These are phyloP conservation scores for Clarireedia sp. DNA, from an alignment of 2,329 filamentous ascomycete species.

Conservation along the genomic window DNA sequence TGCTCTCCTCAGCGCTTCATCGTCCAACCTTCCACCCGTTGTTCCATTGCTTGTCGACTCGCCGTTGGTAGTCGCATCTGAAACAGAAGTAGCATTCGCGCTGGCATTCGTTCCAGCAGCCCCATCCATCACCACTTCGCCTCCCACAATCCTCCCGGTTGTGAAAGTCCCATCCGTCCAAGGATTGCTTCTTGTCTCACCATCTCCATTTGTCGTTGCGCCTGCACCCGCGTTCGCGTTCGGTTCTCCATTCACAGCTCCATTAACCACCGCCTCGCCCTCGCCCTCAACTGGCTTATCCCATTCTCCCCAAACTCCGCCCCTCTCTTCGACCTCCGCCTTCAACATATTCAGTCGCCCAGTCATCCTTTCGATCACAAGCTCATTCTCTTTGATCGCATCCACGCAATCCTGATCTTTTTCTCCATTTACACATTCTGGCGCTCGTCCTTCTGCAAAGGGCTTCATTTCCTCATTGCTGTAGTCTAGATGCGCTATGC, in stretches of 20 bases:
- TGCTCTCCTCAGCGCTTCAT: conserved; percentile 50
- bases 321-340: conserved; percentile 54
- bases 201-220: background rate
- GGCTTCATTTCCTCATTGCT: conserved; percentile 67
- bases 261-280: conserved; percentile 17
- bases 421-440: conserved; percentile 23
- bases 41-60: conserved; percentile 8
- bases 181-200: conserved; percentile 28
- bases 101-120: background rate
- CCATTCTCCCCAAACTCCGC: conserved; percentile 50
- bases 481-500: conserved; percentile 63
- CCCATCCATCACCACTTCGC: conserved; percentile 40
- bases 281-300: conserved; percentile 37
- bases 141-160: conserved; percentile 47
- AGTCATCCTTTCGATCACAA: conserved; percentile 59
- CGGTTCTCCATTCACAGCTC: background rate
- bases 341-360: conserved; percentile 58
- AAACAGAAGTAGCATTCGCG: conserved; percentile 5
- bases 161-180: conserved; percentile 60
- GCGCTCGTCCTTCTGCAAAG: conserved; percentile 44
- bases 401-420: conserved; percentile 66
- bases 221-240: too few relatives aligned
- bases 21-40: conserved; percentile 42
- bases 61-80: background rate
- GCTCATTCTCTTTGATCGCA: conserved; percentile 64